Evolutionary conservation across 768 basidiomycete genomes (phyloP), one percentile per base, ranked within the genome.

Genomic region (Tremella yokohamensis): DNA sequence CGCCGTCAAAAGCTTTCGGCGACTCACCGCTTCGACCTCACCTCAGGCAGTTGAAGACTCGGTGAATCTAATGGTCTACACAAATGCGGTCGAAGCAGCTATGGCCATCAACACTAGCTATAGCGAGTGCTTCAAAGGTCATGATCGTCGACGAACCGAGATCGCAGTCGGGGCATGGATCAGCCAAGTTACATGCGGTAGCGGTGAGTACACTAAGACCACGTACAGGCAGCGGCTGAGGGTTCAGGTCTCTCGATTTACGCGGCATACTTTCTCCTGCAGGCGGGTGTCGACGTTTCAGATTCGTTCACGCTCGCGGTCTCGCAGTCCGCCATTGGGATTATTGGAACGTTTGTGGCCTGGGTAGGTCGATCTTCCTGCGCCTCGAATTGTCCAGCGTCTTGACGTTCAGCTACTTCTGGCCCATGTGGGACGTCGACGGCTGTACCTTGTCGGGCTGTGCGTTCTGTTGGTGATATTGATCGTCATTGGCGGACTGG

Each of bases 101-200:
- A 61, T 69, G 39, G 50, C 65, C 1, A 66, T 60, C 1, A 77
- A 77, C 13, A 72, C 74, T 0, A 60, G 50, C 19, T 79, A 78
- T 66, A 24, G 68, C 15, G 76, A 79, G 56, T 78, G 77, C 64
- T 78, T 77, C 74, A 61, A 57, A 20, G 77, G 78, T 19, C 56
- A 70, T 55, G 76, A 79, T 54, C 54, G 67, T 0, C 60, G 78
- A 25, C 53, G 78, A 11, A 78, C 76, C 8, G 78, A 78, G 61
- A 70, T 90, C 76, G 91, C 67, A 7, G 24, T 61, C 18, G 61
- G 64, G 19, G 62, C 59, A 22, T 77, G 74, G 74, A 47, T 62
- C 16, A 65, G 69, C 34, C 76, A 77, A 52, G 68, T 57, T 40
- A 38, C 57, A 3, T 72, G 65, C 44, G 74, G 72, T 45, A 34